A percentile compares a stretch with the other conserved stretches of the same genome.
Evolutionary conservation across 2,329 filamentous ascomycete genomes (phyloP).

Genomic region (Fusarium musae): DNA sequence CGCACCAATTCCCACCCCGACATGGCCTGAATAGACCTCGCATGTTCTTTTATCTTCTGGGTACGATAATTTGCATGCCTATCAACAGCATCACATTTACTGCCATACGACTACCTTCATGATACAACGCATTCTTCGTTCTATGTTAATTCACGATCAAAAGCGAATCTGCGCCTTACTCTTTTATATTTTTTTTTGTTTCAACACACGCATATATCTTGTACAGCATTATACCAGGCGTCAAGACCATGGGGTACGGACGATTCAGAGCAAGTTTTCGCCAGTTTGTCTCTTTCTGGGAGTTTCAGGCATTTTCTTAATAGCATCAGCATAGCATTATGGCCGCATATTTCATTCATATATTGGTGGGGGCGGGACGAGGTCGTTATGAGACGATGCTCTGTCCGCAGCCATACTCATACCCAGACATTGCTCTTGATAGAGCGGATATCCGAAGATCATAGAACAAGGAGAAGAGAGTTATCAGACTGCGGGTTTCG

Average conservation of each 20-base stretch:
- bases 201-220: conserved; percentile 14
- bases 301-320: conserved; percentile 21
- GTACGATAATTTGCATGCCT: background rate
- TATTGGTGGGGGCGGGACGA: background rate
- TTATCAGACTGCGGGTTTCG: background rate
- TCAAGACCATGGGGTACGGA: conserved; percentile 31
- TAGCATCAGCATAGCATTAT: conserved; percentile 25
- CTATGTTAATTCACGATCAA: background rate
- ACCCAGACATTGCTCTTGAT: conserved; percentile 30
- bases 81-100: background rate
- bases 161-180: background rate
- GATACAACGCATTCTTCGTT: background rate
- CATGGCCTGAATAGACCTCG: conserved; percentile 45
- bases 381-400: background rate
- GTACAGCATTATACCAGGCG: conserved; percentile 42
- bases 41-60: background rate
- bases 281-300: conserved; percentile 21
- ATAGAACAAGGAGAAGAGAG: conserved; percentile 23
- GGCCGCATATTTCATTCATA: conserved; percentile 5
- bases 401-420: conserved; percentile 15
- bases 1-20: conserved; percentile 49
- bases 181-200: conserved; percentile 5
- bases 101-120: background rate
- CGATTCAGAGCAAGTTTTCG: conserved; percentile 7
- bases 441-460: conserved; percentile 34